Evolutionary conservation across 306 rosid genomes (phyloP).

Genomic region (Mucuna pruriens): DNA sequence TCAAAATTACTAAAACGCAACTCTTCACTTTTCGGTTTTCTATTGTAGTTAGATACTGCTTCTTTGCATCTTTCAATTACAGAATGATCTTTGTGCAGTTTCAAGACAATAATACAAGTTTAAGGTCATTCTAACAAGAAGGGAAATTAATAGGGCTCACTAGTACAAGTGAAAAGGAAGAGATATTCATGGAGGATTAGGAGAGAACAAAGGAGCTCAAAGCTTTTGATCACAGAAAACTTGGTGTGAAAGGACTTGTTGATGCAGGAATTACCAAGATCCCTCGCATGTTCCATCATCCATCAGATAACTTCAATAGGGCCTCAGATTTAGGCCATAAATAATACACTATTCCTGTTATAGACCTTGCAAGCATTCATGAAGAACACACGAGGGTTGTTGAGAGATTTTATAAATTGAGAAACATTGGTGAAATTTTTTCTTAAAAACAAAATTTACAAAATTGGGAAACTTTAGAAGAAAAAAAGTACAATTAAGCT

Average conservation of each 20-base stretch:
- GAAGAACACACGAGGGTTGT: slow-evolving; percentile 11
- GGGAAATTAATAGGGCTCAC: slow-evolving; percentile 14
- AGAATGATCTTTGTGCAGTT: too few species aligned
- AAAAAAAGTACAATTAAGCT: too few species aligned
- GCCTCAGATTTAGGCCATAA: not conserved
- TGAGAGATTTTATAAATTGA: too few species aligned
- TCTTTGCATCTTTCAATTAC: too few species aligned
- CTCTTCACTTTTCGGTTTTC: too few species aligned
- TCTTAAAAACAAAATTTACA: too few species aligned
- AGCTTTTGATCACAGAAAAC: slow-evolving; percentile 59
- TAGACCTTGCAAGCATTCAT: slow-evolving; percentile 24
- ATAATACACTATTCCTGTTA: slow-evolving; percentile 35
- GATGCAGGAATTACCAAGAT: slow-evolving; percentile 58
- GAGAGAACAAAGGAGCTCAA: slow-evolving; percentile 43
- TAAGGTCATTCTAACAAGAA: too few species aligned
- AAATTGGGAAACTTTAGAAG: too few species aligned
- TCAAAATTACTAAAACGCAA: too few species aligned
- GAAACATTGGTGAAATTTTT: too few species aligned
- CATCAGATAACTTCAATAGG: not conserved
- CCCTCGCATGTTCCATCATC: slow-evolving; percentile 51
- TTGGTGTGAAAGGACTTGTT: slow-evolving; percentile 67
- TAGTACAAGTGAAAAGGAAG: not conserved
- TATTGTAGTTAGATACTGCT: too few species aligned
- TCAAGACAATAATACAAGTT: too few species aligned
- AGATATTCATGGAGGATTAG: not conserved